Percentiles rank a stretch among this genome's conserved stretches.
phyloP scores from a whole-genome alignment of 441 rosid species.

The Raphanus hybrid region DNA sequence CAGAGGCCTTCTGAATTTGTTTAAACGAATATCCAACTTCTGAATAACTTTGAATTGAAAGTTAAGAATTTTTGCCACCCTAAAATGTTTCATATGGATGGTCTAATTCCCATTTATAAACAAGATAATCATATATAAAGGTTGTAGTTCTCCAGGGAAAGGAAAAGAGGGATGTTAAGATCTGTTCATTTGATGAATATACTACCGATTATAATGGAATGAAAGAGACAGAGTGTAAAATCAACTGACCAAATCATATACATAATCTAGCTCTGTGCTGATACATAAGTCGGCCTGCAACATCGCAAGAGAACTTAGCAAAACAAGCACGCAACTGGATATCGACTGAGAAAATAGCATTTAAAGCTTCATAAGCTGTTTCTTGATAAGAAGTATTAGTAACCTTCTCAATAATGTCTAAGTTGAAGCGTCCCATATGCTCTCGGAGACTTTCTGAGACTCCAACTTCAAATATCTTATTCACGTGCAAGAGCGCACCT shows the following conservation, averaged over 20 bases:
- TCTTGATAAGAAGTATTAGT: constrained; percentile 22
- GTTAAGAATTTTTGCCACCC: background rate
- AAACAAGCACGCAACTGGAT: constrained; percentile 13
- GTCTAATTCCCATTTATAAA: background rate
- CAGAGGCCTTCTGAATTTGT: constrained; percentile 11
- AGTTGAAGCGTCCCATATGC: constrained; percentile 66
- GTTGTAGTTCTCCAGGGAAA: constrained; percentile 13
- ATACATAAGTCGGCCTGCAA: constrained; percentile 79
- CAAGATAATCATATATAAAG: background rate
- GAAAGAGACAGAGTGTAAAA: constrained; percentile 24
- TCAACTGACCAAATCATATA: constrained; percentile 84
- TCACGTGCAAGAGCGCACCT: constrained; percentile 82
- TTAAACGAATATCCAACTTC: background rate
- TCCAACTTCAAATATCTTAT: constrained; percentile 88
- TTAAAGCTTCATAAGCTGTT: constrained; percentile 27
- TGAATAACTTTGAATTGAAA: background rate
- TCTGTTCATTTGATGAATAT: constrained; percentile 9
- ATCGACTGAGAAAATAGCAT: constrained; percentile 12
- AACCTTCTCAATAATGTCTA: constrained; percentile 83
- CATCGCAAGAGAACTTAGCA: constrained; percentile 30
- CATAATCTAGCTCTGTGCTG: constrained; percentile 84
- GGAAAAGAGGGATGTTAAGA: constrained; percentile 1
- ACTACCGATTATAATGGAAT: background rate
- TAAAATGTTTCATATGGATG: constrained; percentile 3
- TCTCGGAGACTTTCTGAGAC: constrained; percentile 71